Evolutionary conservation across 306 rosid species (phyloP).

Genomic region (Fagus crenata): DNA sequence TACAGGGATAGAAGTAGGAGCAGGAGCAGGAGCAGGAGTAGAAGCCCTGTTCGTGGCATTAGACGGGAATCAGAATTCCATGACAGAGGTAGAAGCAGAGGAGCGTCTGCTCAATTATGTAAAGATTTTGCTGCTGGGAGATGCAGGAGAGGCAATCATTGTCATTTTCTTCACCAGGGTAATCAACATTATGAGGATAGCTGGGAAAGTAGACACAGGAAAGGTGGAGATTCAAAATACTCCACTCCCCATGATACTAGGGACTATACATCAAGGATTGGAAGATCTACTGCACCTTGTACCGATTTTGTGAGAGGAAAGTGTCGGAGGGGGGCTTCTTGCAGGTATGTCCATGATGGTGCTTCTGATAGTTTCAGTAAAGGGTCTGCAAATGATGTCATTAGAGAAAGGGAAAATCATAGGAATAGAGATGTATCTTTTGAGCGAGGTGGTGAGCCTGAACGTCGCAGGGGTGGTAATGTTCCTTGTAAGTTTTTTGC

Average conservation of each 20-base stretch:
- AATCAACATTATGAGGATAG: constrained; percentile 58
- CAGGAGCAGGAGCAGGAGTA: constrained; percentile 47
- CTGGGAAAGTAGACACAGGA: constrained; percentile 74
- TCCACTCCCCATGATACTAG: constrained; percentile 47
- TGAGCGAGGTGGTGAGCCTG: constrained; percentile 65
- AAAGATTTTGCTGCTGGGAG: constrained; percentile 79
- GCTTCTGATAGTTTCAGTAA: constrained; percentile 62
- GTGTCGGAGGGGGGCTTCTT: constrained; percentile 79
- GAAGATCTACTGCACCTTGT: constrained; percentile 58
- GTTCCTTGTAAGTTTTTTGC: constrained; percentile 85
- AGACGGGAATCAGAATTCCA: constrained; percentile 64
- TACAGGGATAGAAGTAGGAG: constrained; percentile 54
- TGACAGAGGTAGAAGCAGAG: constrained; percentile 73
- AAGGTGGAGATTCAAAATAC: constrained; percentile 66
- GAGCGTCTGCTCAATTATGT: constrained; percentile 60
- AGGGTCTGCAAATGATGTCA: constrained; percentile 53
- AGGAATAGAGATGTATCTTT: constrained; percentile 64
- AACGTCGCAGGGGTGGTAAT: constrained; percentile 49
- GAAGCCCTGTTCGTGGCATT: constrained; percentile 56
- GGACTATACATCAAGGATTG: constrained; percentile 62
- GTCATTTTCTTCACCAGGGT: constrained; percentile 76
- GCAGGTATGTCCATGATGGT: constrained; percentile 70
- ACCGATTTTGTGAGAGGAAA: constrained; percentile 70
- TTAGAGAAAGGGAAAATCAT: constrained; percentile 68
- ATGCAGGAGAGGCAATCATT: constrained; percentile 82